A percentile compares a stretch with the other conserved stretches of the same genome.
These are phyloP conservation scores for Fragaria iinumae DNA, from an alignment of 306 rosid genomes.

Conservation along the genomic window DNA sequence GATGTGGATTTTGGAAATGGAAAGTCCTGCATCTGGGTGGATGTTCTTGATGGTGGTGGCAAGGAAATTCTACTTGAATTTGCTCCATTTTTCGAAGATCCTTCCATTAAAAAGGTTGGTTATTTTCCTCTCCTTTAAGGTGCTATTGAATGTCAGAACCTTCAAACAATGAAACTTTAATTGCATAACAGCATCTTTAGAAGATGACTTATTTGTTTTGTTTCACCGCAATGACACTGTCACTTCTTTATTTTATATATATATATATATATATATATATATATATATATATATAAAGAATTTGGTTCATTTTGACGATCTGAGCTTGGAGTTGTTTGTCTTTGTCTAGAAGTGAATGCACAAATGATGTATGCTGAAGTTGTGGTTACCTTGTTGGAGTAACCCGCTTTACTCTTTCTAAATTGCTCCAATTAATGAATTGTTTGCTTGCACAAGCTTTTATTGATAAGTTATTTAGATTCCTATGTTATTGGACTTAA, in stretches of 20 bases:
- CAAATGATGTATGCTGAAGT: background rate
- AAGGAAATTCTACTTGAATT: constrained; percentile 61
- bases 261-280: too few species aligned
- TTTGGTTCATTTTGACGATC: constrained; percentile 3
- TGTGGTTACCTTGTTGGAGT: background rate
- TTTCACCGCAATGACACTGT: background rate
- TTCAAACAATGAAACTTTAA: background rate
- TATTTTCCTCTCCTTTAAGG: constrained; percentile 24
- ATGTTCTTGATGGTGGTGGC: constrained; percentile 97
- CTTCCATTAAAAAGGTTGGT: constrained; percentile 75
- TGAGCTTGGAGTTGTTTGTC: background rate
- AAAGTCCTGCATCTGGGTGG: constrained; percentile 96
- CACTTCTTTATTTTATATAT: too few species aligned
- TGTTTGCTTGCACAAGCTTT: background rate
- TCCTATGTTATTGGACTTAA: background rate
- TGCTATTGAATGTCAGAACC: constrained; percentile 10
- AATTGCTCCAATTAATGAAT: background rate
- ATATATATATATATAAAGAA: background rate
- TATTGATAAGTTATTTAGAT: background rate
- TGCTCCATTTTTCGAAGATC: constrained; percentile 75
- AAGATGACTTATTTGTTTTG: background rate
- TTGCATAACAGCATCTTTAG: background rate
- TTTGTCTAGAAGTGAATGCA: background rate
- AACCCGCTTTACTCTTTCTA: background rate
- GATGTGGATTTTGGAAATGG: constrained; percentile 85